Evolutionary conservation across 306 rosid genomes (phyloP).

Genomic region (Hippophae rhamnoides): DNA sequence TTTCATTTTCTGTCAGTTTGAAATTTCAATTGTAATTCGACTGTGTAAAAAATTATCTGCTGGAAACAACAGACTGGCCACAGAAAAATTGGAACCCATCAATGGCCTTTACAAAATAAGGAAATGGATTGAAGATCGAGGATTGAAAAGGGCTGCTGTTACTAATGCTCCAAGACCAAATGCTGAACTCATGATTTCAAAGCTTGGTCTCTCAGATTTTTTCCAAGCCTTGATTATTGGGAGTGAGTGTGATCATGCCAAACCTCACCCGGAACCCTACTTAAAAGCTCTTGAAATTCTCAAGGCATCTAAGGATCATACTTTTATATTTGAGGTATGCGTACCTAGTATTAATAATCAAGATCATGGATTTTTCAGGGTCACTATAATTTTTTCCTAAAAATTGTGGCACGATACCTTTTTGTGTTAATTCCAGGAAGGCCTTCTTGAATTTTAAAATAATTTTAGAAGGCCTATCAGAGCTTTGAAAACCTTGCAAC

Average conservation of each 20-base stretch:
- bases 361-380: too few species aligned
- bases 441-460: too few species aligned
- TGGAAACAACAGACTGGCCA: conserved; percentile 53
- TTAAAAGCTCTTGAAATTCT: conserved; percentile 76
- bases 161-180: conserved; percentile 85
- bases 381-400: too few species aligned
- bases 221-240: conserved; percentile 69
- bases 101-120: conserved; percentile 58
- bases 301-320: conserved; percentile 75
- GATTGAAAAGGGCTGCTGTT: conserved; percentile 88
- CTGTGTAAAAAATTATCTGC: conserved; percentile 7
- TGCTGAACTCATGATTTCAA: conserved; percentile 79
- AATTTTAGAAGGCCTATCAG: too few species aligned
- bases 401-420: too few species aligned
- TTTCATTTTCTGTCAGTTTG: conserved; percentile 6
- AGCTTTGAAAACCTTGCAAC: too few species aligned
- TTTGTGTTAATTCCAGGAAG: too few species aligned
- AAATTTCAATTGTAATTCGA: conserved; percentile 14
- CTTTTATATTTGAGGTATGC: conserved; percentile 76
- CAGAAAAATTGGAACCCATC: conserved; percentile 57
- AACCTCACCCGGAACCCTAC: conserved; percentile 92
- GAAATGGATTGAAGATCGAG: conserved; percentile 76
- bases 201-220: conserved; percentile 73
- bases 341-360: too few species aligned
- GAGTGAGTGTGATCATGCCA: conserved; percentile 73